phyloP scores from a whole-genome alignment of 306 rosid species.

The Prunus kanzakura region DNA sequence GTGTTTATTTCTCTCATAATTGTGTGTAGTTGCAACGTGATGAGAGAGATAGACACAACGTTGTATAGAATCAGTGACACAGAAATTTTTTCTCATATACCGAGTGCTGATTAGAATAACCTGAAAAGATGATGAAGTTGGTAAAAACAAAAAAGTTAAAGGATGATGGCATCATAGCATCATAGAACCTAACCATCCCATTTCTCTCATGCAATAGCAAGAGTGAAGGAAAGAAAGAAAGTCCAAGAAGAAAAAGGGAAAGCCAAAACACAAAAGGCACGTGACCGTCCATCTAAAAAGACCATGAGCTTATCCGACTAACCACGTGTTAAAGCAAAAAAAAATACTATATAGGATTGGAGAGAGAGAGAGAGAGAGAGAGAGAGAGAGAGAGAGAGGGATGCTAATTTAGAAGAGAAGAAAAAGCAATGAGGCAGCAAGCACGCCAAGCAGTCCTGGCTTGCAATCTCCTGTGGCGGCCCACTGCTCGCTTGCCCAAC shows the following conservation, averaged over 20 bases:
- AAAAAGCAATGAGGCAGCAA: not conserved
- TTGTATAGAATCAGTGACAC: too few relatives aligned
- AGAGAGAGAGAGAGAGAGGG: not conserved
- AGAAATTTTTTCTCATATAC: too few relatives aligned
- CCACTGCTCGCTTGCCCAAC: slow-evolving; percentile 22
- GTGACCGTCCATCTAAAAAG: slow-evolving; percentile 42
- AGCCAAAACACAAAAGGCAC: slow-evolving; percentile 35
- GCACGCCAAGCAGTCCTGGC: not conserved
- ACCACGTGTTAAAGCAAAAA: slow-evolving; percentile 37
- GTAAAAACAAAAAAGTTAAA: not conserved
- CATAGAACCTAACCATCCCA: not conserved
- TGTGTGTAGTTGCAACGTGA: too few relatives aligned
- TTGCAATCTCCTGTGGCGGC: slow-evolving; percentile 46
- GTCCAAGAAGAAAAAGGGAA: not conserved
- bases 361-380: not conserved
- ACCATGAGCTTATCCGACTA: slow-evolving; percentile 13
- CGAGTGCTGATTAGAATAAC: not conserved
- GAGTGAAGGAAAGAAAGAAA: not conserved
- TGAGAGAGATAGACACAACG: too few relatives aligned
- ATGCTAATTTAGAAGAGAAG: not conserved
- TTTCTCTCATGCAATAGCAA: not conserved
- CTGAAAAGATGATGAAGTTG: not conserved
- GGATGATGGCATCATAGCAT: not conserved
- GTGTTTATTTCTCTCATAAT: too few relatives aligned
- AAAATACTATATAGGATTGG: not conserved